Conservation (phyloP, 768 basidiomycete genomes). For the Lentinula lateritia region DNA sequence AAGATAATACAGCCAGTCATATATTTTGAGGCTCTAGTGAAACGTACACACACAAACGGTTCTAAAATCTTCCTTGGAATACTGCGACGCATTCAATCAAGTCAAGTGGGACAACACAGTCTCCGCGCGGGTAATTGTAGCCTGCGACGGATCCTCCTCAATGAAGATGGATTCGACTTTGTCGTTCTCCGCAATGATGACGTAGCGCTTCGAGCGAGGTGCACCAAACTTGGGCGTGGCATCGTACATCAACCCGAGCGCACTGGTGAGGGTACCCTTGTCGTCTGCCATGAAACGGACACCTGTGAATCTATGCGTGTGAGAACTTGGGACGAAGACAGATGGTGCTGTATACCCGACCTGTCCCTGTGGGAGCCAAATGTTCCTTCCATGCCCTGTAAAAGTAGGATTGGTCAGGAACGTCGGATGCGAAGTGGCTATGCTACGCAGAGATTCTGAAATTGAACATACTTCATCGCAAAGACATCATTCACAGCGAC, state of each 20-base stretch:
- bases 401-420: neutral
- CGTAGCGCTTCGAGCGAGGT: slow-evolving; percentile 57
- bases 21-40: too few species aligned
- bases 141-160: slow-evolving; percentile 31
- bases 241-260: slow-evolving; percentile 57
- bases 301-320: slow-evolving; percentile 22
- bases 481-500: slow-evolving; percentile 58
- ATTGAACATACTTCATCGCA: slow-evolving; percentile 25
- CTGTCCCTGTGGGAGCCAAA: slow-evolving; percentile 50
- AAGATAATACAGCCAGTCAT: neutral
- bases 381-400: slow-evolving; percentile 65
- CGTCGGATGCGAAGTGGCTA: neutral
- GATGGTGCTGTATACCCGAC: slow-evolving; percentile 26
- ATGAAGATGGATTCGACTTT: slow-evolving; percentile 41
- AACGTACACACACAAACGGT: too few species aligned
- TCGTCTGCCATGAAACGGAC: slow-evolving; percentile 69
- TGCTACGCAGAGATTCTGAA: neutral
- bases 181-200: slow-evolving; percentile 40
- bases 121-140: slow-evolving; percentile 40
- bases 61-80: neutral
- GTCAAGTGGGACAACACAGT: slow-evolving; percentile 31
- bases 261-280: slow-evolving; percentile 47
- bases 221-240: slow-evolving; percentile 58
- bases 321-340: slow-evolving; percentile 9
- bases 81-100: neutral